Conservation (phyloP, 768 basidiomycete genomes). For the Stropharia rugosoannulata region DNA sequence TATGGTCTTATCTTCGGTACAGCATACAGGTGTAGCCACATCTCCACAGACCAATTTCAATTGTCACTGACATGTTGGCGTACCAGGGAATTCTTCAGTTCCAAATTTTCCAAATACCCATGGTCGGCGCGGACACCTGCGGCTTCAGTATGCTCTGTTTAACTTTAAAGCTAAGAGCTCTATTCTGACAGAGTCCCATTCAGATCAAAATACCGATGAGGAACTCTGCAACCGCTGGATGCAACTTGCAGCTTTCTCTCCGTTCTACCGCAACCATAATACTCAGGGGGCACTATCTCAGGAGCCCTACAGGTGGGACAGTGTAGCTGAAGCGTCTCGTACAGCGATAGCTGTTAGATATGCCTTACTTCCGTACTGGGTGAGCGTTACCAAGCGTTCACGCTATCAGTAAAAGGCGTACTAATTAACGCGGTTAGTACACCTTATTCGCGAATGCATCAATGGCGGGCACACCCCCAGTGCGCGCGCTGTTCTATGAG, state of each 20-base stretch:
- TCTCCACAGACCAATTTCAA: constrained; percentile 7
- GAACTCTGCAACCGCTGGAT: constrained; percentile 86
- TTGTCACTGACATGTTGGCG: neutral
- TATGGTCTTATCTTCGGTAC: constrained; percentile 70
- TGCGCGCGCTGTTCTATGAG: constrained; percentile 77
- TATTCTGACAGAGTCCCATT: constrained; percentile 2
- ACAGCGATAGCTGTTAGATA: constrained; percentile 74
- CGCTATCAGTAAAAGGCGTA: neutral
- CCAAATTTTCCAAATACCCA: constrained; percentile 81
- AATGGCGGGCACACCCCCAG: constrained; percentile 60
- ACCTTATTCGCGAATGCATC: constrained; percentile 74
- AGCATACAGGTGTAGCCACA: constrained; percentile 43
- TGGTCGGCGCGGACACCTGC: constrained; percentile 81
- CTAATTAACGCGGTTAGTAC: constrained; percentile 43
- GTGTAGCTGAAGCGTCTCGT: constrained; percentile 73
- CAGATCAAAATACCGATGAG: constrained; percentile 68
- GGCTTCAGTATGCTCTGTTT: constrained; percentile 48
- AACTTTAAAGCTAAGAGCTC: constrained; percentile 14
- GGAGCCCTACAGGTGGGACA: constrained; percentile 82
- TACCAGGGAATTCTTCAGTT: constrained; percentile 76
- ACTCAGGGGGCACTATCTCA: constrained; percentile 62
- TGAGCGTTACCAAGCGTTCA: constrained; percentile 26
- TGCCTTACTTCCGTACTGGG: constrained; percentile 78
- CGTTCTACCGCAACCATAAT: constrained; percentile 85
- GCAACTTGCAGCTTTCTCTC: constrained; percentile 80